Percentiles rank a stretch among this genome's conserved stretches.
phyloP scores from a whole-genome alignment of 192 early-diverging fungal species.

The Mortierella antarctica region DNA sequence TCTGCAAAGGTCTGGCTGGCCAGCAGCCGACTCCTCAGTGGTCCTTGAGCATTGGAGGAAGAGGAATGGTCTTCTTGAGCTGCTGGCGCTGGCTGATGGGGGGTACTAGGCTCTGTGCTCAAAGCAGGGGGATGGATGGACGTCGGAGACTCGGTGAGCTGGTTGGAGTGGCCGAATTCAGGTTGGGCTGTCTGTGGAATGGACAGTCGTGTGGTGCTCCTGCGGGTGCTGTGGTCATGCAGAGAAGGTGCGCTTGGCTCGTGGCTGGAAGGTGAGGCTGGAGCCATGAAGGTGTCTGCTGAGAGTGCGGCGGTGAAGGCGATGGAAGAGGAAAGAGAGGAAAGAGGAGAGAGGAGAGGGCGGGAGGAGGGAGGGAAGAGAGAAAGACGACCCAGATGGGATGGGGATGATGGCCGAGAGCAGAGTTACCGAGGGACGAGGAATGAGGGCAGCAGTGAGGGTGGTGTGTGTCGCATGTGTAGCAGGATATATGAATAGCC shows the following conservation, averaged over 20 bases:
- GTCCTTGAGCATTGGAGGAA: neutral
- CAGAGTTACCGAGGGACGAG: neutral
- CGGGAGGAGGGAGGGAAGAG: neutral
- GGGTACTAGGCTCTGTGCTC: too few relatives aligned
- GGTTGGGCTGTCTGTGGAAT: too few relatives aligned
- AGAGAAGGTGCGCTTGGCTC: too few relatives aligned
- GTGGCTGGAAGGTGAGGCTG: too few relatives aligned
- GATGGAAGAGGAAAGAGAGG: neutral
- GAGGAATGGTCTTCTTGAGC: neutral
- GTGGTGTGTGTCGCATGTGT: neutral
- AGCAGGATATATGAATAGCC: neutral
- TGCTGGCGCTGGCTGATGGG: too few relatives aligned
- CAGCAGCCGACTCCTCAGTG: neutral
- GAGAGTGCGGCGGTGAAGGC: neutral
- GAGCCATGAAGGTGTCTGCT: too few relatives aligned
- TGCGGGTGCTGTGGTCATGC: too few relatives aligned
- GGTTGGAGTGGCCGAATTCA: too few relatives aligned
- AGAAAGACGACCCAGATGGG: neutral
- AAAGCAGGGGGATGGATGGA: too few relatives aligned
- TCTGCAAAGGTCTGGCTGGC: slow-evolving; percentile 42
- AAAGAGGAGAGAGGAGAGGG: neutral
- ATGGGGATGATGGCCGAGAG: neutral
- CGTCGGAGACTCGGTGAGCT: too few relatives aligned
- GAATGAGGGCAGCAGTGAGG: too few relatives aligned
- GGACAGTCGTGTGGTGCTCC: too few relatives aligned